phyloP scores from a whole-genome alignment of 352 stramenopile species.

The Phytophthora hybrid region DNA sequence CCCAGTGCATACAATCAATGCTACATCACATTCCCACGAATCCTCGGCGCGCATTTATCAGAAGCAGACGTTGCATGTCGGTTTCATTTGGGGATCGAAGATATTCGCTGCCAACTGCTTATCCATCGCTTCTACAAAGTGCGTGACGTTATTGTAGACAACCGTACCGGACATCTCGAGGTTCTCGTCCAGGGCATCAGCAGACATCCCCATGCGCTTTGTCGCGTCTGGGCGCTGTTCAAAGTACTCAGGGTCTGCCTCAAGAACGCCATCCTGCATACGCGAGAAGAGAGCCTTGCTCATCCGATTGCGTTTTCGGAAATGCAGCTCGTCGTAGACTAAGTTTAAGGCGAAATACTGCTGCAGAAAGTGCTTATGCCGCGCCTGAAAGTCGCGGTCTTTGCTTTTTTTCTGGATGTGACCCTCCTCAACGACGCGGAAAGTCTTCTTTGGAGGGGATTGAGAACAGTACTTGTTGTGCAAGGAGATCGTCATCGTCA shows the following conservation, averaged over 20 bases:
- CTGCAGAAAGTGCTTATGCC: neutral
- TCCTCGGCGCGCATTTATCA: constrained; percentile 2
- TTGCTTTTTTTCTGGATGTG: constrained; percentile 1
- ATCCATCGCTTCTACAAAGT: too few species aligned
- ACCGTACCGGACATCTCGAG: too few species aligned
- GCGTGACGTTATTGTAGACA: too few species aligned
- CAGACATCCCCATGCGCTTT: too few species aligned
- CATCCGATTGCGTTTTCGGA: constrained; percentile 1
- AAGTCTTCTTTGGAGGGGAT: neutral
- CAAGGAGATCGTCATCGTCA: neutral
- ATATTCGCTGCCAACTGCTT: too few species aligned
- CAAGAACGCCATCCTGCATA: constrained; percentile 1
- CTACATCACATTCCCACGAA: constrained; percentile 15
- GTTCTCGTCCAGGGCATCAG: too few species aligned
- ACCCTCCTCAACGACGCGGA: neutral
- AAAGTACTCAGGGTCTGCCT: neutral
- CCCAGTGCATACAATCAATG: constrained; percentile 18
- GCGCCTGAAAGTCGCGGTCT: constrained; percentile 3
- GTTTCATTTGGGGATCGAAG: too few species aligned
- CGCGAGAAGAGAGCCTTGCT: constrained; percentile 2
- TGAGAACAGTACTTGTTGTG: neutral
- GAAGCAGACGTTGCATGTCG: too few species aligned
- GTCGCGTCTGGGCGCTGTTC: constrained; percentile 5
- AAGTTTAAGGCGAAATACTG: neutral
- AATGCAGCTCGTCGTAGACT: neutral